Conservation (phyloP, 495 filamentous ascomycete genomes). For the Bacidia gigantensis region DNA sequence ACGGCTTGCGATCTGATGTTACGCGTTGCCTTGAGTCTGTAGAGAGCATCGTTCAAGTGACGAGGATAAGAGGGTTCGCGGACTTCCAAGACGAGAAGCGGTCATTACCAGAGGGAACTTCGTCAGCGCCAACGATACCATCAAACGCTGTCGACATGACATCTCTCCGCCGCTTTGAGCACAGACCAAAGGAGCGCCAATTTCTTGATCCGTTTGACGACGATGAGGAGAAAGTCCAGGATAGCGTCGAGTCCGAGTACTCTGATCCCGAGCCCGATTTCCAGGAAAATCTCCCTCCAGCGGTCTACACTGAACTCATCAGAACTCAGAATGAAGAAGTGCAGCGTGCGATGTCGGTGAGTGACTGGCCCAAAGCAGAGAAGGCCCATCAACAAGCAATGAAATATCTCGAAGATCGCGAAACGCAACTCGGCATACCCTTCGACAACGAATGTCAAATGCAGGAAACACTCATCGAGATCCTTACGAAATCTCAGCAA, state of each 20-base stretch:
- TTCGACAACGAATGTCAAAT: slow-evolving; percentile 15
- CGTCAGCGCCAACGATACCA: background rate
- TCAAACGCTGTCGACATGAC: background rate
- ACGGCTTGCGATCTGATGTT: background rate
- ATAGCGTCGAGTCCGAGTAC: slow-evolving; percentile 10
- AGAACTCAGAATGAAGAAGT: slow-evolving; percentile 6
- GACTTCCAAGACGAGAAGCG: background rate
- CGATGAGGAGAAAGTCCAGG: slow-evolving; percentile 1
- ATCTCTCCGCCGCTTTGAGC: slow-evolving; percentile 1
- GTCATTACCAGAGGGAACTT: background rate
- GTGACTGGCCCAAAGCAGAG: slow-evolving; percentile 11
- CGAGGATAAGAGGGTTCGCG: background rate
- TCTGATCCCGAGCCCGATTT: slow-evolving; percentile 16
- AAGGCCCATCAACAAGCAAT: slow-evolving; percentile 10
- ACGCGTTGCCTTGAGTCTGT: background rate
- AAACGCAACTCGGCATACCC: slow-evolving; percentile 7
- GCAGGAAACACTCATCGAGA: slow-evolving; percentile 10
- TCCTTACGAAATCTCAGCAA: slow-evolving; percentile 8
- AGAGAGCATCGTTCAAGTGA: background rate
- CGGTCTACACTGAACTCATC: slow-evolving; percentile 13
- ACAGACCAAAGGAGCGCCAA: background rate
- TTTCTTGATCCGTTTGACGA: background rate
- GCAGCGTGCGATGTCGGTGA: background rate
- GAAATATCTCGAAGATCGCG: slow-evolving; percentile 9
- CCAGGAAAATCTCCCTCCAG: slow-evolving; percentile 10